Percentiles rank a stretch among this genome's conserved stretches.
phyloP scores from a whole-genome alignment of 495 filamentous ascomycete genomes.

The Aspergillus haitiensis region DNA sequence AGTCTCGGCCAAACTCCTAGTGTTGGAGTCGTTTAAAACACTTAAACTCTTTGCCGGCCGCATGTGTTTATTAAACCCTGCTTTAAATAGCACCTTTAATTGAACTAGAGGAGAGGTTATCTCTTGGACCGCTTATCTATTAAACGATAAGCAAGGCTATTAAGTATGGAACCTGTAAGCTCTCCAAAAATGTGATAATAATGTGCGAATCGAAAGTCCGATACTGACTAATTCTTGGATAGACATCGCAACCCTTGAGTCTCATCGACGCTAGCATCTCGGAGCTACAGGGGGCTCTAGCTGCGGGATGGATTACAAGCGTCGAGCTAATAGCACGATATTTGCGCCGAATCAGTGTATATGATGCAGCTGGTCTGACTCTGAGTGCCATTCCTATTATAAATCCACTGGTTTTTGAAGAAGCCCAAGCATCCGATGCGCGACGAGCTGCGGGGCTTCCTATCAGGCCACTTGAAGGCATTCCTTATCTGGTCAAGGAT shows the following conservation, averaged over 20 bases:
- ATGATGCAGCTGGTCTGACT: constrained; percentile 34
- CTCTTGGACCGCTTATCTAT: too few species aligned
- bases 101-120: too few species aligned
- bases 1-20: too few species aligned
- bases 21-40: not conserved
- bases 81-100: not conserved
- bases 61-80: not conserved
- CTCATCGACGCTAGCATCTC: constrained; percentile 22
- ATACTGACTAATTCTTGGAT: constrained; percentile 6
- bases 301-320: constrained; percentile 37
- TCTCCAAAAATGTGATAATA: not conserved
- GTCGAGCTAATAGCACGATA: constrained; percentile 51
- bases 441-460: constrained; percentile 30
- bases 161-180: constrained; percentile 9
- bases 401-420: constrained; percentile 32
- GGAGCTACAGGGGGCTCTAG: constrained; percentile 19
- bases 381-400: constrained; percentile 37
- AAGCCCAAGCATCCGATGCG: constrained; percentile 36
- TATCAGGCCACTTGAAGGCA: constrained; percentile 61
- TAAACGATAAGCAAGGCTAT: too few species aligned
- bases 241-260: constrained; percentile 5
- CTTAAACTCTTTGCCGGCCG: not conserved
- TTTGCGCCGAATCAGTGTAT: constrained; percentile 44
- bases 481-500: constrained; percentile 71
- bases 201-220: not conserved